A percentile compares a stretch with the other conserved stretches of the same genome.
These are phyloP conservation scores for Mucor racemosus DNA, from an alignment of 371 early-diverging fungal species.

Conservation along the genomic window DNA sequence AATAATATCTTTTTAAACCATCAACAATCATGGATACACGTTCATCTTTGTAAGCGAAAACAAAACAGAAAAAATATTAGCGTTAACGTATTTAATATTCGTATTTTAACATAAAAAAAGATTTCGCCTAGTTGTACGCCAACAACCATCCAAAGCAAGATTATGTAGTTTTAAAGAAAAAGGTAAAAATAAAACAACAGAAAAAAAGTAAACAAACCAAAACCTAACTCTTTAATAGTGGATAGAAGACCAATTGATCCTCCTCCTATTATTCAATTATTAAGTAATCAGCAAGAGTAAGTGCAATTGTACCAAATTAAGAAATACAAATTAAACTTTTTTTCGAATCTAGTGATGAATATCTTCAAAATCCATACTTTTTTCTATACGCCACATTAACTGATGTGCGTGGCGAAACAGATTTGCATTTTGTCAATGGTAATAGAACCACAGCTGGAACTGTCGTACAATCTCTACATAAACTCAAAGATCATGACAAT, in stretches of 20 bases:
- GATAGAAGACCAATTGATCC: slow-evolving; percentile 58
- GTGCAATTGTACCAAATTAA: slow-evolving; percentile 4
- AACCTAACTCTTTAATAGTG: slow-evolving; percentile 26
- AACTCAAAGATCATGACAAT: slow-evolving; percentile 49
- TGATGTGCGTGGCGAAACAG: slow-evolving; percentile 31
- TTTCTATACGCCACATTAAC: slow-evolving; percentile 52
- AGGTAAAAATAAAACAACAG: slow-evolving; percentile 31
- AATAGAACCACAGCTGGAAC: slow-evolving; percentile 53
- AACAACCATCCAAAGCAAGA: slow-evolving; percentile 60
- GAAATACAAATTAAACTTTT: slow-evolving; percentile 4
- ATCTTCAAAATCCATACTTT: slow-evolving; percentile 38
- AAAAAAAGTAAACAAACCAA: not conserved
- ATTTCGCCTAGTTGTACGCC: slow-evolving; percentile 46
- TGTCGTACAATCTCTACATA: slow-evolving; percentile 56
- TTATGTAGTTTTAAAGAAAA: slow-evolving; percentile 64
- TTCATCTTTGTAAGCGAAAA: not conserved
- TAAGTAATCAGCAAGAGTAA: slow-evolving; percentile 24
- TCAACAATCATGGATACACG: slow-evolving; percentile 4
- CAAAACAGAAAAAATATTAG: not conserved
- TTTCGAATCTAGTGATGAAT: slow-evolving; percentile 22
- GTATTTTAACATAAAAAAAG: slow-evolving; percentile 6
- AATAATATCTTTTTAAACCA: not conserved
- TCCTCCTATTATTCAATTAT: slow-evolving; percentile 51
- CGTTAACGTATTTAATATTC: not conserved
- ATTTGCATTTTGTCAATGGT: slow-evolving; percentile 42